A percentile compares a stretch with the other conserved stretches of the same genome.
Conservation (phyloP, 2,329 filamentous ascomycete species). For the Penicillium sp. region DNA sequence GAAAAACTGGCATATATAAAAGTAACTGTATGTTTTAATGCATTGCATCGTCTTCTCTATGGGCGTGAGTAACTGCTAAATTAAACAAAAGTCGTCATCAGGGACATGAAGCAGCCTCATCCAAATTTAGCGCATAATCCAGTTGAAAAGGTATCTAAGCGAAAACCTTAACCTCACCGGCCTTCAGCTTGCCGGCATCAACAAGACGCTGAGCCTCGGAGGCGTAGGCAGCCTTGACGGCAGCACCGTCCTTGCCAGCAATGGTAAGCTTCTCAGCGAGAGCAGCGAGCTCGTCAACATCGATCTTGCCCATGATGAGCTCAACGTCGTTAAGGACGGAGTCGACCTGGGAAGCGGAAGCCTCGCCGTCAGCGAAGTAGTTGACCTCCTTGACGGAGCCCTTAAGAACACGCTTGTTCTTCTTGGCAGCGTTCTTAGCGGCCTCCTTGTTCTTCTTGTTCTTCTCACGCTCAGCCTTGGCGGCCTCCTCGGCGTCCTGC, state of each 20-base stretch:
- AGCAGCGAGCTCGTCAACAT: slow-evolving; percentile 83
- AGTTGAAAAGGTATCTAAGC: slow-evolving; percentile 17
- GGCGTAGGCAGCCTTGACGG: slow-evolving; percentile 82
- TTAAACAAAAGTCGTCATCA: background rate
- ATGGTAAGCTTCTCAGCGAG: slow-evolving; percentile 78
- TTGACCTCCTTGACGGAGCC: slow-evolving; percentile 94
- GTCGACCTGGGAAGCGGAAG: slow-evolving; percentile 77
- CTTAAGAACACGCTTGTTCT: slow-evolving; percentile 98
- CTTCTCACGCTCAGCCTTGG: slow-evolving; percentile 80
- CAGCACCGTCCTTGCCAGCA: slow-evolving; percentile 72
- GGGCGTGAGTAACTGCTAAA: background rate
- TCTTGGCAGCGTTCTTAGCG: slow-evolving; percentile 98
- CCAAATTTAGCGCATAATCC: background rate
- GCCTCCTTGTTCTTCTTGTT: slow-evolving; percentile 97
- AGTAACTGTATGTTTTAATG: background rate
- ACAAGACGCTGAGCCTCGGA: slow-evolving; percentile 78
- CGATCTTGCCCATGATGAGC: slow-evolving; percentile 80
- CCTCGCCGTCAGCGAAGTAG: slow-evolving; percentile 80
- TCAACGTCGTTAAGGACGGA: slow-evolving; percentile 83
- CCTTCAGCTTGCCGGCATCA: slow-evolving; percentile 81
- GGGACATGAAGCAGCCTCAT: background rate
- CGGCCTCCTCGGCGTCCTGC: slow-evolving; percentile 81
- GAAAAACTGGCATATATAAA: background rate
- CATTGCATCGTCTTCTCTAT: slow-evolving; percentile 7
- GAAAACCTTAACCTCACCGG: slow-evolving; percentile 70